Conservation (phyloP, 306 rosid genomes). For the Dalbergia cochinchinensis region DNA sequence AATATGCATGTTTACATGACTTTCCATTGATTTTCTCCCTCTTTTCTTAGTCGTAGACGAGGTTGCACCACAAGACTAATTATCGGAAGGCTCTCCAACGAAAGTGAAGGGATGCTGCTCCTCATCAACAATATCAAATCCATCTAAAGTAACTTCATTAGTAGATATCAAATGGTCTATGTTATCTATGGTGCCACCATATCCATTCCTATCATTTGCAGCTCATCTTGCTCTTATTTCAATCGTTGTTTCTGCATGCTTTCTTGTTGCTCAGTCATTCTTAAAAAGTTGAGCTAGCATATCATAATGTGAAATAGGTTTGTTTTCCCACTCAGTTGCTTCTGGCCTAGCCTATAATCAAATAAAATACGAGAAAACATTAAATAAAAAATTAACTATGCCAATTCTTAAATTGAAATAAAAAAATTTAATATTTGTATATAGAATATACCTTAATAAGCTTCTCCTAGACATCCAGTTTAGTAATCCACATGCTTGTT, state of each 20-base stretch:
- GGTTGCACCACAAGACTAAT: too few species aligned
- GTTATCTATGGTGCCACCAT: too few species aligned
- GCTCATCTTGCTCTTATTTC: background rate
- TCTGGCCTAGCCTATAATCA: background rate
- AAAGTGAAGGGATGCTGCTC: too few species aligned
- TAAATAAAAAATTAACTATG: background rate
- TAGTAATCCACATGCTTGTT: conserved; percentile 7
- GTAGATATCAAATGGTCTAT: too few species aligned
- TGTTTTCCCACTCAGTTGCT: background rate
- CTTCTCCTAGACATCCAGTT: background rate
- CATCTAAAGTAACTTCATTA: too few species aligned
- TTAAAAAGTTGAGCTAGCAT: background rate
- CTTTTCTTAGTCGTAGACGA: too few species aligned
- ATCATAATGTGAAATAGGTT: background rate
- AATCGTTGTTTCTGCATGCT: too few species aligned
- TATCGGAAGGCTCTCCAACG: too few species aligned
- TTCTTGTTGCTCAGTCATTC: background rate
- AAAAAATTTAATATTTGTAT: background rate
- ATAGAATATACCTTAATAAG: background rate
- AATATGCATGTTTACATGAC: too few species aligned
- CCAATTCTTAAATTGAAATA: background rate
- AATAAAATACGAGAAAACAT: background rate
- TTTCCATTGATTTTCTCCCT: too few species aligned
- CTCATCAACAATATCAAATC: too few species aligned
- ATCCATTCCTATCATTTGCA: background rate